Evolutionary conservation across 768 basidiomycete species (phyloP).

Genomic region (Tulasnella sp.): DNA sequence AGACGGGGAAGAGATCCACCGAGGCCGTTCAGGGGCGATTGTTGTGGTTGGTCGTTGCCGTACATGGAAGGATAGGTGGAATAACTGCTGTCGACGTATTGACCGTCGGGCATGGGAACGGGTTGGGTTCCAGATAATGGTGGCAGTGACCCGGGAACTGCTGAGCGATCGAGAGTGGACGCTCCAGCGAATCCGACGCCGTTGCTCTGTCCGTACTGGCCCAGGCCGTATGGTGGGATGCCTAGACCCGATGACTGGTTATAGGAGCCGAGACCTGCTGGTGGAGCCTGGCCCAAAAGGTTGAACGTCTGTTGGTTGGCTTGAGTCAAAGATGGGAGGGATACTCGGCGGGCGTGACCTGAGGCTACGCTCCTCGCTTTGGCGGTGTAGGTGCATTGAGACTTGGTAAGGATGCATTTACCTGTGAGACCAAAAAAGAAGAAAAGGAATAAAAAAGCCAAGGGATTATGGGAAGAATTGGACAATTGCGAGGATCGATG

Average conservation of each 20-base stretch:
- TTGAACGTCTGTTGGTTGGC: background rate
- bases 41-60: background rate
- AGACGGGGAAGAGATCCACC: background rate
- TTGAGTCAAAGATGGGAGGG: background rate
- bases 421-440: conserved; percentile 7
- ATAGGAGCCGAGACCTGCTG: background rate
- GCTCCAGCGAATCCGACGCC: background rate
- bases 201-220: background rate
- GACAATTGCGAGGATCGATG: conserved; percentile 1
- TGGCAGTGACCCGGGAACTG: background rate
- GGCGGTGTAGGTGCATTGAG: conserved; percentile 24
- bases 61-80: background rate
- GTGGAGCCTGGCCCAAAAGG: background rate
- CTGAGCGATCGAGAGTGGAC: background rate
- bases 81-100: background rate
- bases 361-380: background rate
- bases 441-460: background rate
- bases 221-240: background rate
- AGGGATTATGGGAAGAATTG: background rate
- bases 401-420: conserved; percentile 24
- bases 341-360: background rate
- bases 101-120: conserved; percentile 4
- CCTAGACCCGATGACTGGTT: background rate
- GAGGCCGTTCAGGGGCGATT: background rate
- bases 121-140: background rate